Percentiles rank a stretch among this genome's conserved stretches.
phyloP scores from a whole-genome alignment of 257 asterid species.

The Cordia subcordata region DNA sequence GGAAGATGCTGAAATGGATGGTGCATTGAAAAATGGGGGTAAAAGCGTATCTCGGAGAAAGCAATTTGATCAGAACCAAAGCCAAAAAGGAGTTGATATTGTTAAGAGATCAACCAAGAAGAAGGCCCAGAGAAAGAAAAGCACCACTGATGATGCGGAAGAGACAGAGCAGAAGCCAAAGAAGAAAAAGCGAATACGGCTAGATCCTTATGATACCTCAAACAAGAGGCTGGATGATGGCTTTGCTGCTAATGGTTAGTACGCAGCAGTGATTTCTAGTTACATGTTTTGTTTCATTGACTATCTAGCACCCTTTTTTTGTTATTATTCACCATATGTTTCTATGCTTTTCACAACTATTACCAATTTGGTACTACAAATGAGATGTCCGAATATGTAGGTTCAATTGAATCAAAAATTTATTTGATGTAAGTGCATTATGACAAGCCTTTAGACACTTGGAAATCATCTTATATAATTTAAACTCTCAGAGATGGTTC shows the following conservation, averaged over 20 bases:
- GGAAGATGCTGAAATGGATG: neutral
- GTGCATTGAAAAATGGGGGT: neutral
- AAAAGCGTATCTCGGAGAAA: slow-evolving; percentile 21
- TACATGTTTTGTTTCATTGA: slow-evolving; percentile 4
- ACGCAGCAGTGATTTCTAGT: neutral
- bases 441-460: no score
- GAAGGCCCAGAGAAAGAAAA: slow-evolving; percentile 36
- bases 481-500: no score
- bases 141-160: slow-evolving; percentile 28
- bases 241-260: slow-evolving; percentile 45
- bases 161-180: slow-evolving; percentile 37
- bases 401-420: no score
- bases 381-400: no score
- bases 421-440: no score
- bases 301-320: neutral
- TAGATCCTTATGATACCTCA: slow-evolving; percentile 77
- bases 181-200: slow-evolving; percentile 66
- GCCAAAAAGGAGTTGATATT: slow-evolving; percentile 22
- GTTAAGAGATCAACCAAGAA: slow-evolving; percentile 34
- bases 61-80: slow-evolving; percentile 23
- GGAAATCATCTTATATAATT: no score
- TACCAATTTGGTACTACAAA: no score
- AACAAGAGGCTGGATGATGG: slow-evolving; percentile 85
- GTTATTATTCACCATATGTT: no score
- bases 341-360: no score